Evolutionary conservation across 495 filamentous ascomycete species (phyloP).

Genomic region (Astrocystis sublimbata): DNA sequence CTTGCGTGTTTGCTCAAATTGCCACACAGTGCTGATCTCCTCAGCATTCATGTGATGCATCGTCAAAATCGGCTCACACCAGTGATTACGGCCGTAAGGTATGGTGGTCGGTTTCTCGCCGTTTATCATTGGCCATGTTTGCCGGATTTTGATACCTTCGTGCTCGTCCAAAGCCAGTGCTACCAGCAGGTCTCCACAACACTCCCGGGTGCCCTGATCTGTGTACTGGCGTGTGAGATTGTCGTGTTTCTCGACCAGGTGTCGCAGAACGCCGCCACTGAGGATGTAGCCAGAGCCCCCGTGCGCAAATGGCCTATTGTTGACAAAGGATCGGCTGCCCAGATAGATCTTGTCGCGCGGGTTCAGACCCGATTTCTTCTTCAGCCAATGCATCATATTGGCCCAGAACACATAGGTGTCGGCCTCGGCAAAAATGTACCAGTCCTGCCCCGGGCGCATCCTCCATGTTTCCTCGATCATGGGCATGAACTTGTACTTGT

Average conservation of each 20-base stretch:
- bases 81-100: slow-evolving; percentile 47
- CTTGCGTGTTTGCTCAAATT: slow-evolving; percentile 40
- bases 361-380: slow-evolving; percentile 44
- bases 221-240: slow-evolving; percentile 41
- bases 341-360: slow-evolving; percentile 53
- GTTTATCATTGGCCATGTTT: slow-evolving; percentile 55
- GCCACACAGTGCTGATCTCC: slow-evolving; percentile 39
- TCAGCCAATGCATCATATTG: slow-evolving; percentile 60
- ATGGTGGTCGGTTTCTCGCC: slow-evolving; percentile 46
- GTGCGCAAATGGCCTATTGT: slow-evolving; percentile 44
- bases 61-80: slow-evolving; percentile 58
- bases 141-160: slow-evolving; percentile 42
- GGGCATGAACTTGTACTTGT: slow-evolving; percentile 73
- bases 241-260: slow-evolving; percentile 31
- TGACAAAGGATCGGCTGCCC: slow-evolving; percentile 51
- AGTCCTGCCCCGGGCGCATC: slow-evolving; percentile 53
- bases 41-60: slow-evolving; percentile 53
- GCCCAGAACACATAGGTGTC: slow-evolving; percentile 69
- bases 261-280: slow-evolving; percentile 44
- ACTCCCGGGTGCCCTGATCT: slow-evolving; percentile 41
- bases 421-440: slow-evolving; percentile 70
- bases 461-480: slow-evolving; percentile 59
- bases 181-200: slow-evolving; percentile 52
- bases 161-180: slow-evolving; percentile 43
- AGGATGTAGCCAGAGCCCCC: slow-evolving; percentile 55